Evolutionary conservation across 2,329 filamentous ascomycete species (phyloP), one percentile per base, ranked within the genome.

Genomic region (Helotiales sp.): DNA sequence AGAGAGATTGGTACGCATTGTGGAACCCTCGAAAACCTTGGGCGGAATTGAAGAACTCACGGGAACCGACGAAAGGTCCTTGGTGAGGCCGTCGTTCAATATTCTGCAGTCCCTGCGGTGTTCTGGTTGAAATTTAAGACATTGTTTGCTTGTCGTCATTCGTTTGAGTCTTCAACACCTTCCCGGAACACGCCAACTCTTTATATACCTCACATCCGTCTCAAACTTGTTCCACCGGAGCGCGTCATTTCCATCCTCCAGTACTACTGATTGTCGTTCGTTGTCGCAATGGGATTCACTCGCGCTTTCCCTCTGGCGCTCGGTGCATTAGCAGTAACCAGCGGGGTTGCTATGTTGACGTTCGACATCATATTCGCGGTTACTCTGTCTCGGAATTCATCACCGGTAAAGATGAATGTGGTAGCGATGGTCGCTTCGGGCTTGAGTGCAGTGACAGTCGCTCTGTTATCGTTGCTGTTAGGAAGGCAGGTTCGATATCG

Each of bases 351-450:
- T 11, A 68, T 75, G 69, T 66, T 77, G 30, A 74, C 69, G 13
- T 74, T 77, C 55, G 71, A 76, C 45, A 69, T 78, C 54, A 71
- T 75, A 40, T 75, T 77, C 52, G 72, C 76, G 7, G 58, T 71
- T 57, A 68, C 65, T 24, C 64, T 76, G 17, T 68, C 71, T 43
- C 69, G 60, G 40, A 49, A 66, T 34, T 55, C 67, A 2, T 66
- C 70, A 8, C 52, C 63, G 30, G 43, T 49, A 13, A 67, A 43
- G n/a, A 64, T 66, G 8, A 69, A 68, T 8, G 52, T 68, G 24
- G 69, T 70, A 34, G 71, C 74, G 20, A 73, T 76, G 37, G 70
- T 76, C 17, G 71, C 75, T 43, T 74, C 74, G 13, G 72, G 63
- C 20, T 58, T 77, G 13, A 58, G 67, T 22, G 63, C 66, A 40